These are phyloP conservation scores for Epicoccum sorghinum DNA, from an alignment of 2,329 filamentous ascomycete species.

Conservation along the genomic window DNA sequence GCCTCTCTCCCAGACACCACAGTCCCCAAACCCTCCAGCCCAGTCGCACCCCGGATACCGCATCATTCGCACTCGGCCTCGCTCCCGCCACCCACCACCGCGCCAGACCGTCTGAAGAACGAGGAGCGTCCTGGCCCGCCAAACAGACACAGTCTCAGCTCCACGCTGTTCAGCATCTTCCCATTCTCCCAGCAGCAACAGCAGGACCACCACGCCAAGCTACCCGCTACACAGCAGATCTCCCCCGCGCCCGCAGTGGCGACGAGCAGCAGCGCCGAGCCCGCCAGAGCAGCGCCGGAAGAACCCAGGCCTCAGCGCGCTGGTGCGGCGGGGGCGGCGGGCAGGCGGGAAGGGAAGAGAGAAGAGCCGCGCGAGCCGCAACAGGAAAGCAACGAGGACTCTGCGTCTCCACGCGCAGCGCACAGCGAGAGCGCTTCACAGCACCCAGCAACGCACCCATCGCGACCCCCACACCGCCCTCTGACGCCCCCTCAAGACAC, in stretches of 20 bases:
- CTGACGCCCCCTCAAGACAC: not conserved
- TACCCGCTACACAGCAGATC: constrained; percentile 32
- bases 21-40: constrained; percentile 32
- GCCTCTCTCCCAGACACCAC: constrained; percentile 33
- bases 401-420: not conserved
- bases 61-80: constrained; percentile 39
- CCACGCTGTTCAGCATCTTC: constrained; percentile 44
- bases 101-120: not conserved
- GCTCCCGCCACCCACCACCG: constrained; percentile 26
- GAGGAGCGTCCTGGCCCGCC: constrained; percentile 25
- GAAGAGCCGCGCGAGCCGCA: too few relatives aligned
- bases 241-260: not conserved
- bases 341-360: too few relatives aligned
- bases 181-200: constrained; percentile 44
- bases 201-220: constrained; percentile 37
- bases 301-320: too few relatives aligned
- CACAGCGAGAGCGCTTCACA: not conserved
- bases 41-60: constrained; percentile 20
- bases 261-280: too few relatives aligned
- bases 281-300: not conserved
- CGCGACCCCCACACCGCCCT: not conserved
- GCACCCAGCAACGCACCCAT: not conserved
- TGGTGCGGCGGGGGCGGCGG: too few relatives aligned
- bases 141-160: constrained; percentile 43
- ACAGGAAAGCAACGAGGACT: too few relatives aligned